Base-by-base conservation (phyloP, 2,329 filamentous ascomycete species). In the Ustulina deusta region DNA sequence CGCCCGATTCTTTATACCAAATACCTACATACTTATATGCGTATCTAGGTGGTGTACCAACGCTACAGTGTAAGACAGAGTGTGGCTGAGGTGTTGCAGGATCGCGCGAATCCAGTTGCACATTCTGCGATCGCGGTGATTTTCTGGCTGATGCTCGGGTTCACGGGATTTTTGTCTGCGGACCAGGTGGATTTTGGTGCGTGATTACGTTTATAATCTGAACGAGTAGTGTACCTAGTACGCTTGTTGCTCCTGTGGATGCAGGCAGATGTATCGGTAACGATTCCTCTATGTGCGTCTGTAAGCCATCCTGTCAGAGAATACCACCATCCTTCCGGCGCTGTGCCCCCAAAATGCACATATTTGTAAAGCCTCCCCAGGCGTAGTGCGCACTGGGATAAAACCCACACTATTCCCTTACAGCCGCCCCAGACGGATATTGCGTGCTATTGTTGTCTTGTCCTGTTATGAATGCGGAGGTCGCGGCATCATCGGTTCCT, bases 31-130 rank as follows among this genome's bases (percentile, higher is more conserved):
- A 25, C 11, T n/a, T n/a, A n/a, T n/a, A n/a, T n/a, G n/a, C n/a
- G n/a, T n/a, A n/a, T n/a, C n/a, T n/a, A n/a, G n/a, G n/a, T n/a
- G n/a, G n/a, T n/a, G n/a, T n/a, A n/a, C n/a, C n/a, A n/a, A 40
- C 17, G 7, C 9, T 58, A 52, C 55, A 52, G 51, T 57, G 57
- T 66, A 66, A 40, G 63, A 57, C 58, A 59, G 58, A 25, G 22
- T 17, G 63, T 57, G 63, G 58, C 44, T 59, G 34, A 46, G 36
- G 54, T 25, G 3, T 25, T 32, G 55, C 46, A 64, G 62, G 62
- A 54, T 52, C 44, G 20, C 44, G 20, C 20, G 22, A 40, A 40
- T 29, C 32, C n/a, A 36, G 22, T 4, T 54, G 49, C 42, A 11
- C 36, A 36, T 25, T 55, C 38, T 38, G 32, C 20, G 32, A 29